These are phyloP conservation scores for Neofusicoccum cordaticola DNA, from an alignment of 2,329 filamentous ascomycete species.

Conservation along the genomic window DNA sequence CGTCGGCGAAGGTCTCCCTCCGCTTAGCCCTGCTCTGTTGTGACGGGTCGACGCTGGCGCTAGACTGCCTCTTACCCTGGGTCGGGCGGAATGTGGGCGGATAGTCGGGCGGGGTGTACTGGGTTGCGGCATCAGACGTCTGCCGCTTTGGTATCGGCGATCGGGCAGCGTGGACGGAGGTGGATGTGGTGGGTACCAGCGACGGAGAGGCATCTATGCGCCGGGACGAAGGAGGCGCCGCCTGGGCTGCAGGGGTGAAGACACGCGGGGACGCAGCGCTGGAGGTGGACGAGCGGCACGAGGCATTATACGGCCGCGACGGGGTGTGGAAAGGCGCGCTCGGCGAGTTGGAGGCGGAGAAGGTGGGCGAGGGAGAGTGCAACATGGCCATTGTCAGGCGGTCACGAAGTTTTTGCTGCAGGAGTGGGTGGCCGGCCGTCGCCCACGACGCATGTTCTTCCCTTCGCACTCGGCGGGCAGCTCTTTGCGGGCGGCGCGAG, in stretches of 20 bases:
- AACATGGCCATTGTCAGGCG: conserved; percentile 16
- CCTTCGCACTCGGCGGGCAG: conserved; percentile 4
- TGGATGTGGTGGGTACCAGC: conserved; percentile 23
- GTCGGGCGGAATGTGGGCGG: conserved; percentile 38
- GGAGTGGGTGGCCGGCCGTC: conserved; percentile 11
- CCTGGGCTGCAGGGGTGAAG: conserved; percentile 26
- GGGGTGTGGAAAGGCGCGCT: conserved; percentile 33
- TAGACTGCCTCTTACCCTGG: conserved; percentile 13
- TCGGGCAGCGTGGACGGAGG: conserved; percentile 19
- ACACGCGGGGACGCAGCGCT: conserved; percentile 34
- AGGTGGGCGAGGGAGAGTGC: conserved; percentile 37
- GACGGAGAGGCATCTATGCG: conserved; percentile 28
- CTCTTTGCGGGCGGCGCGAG: not conserved
- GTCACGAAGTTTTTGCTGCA: conserved; percentile 13
- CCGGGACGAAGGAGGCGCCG: conserved; percentile 23
- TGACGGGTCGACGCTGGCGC: conserved; percentile 8
- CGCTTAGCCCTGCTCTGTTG: conserved; percentile 24
- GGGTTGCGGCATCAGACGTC: conserved; percentile 52
- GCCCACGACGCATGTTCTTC: conserved; percentile 16
- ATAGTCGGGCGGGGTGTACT: conserved; percentile 52
- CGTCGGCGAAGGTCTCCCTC: conserved; percentile 31
- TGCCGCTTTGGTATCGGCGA: conserved; percentile 25
- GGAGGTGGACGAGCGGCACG: conserved; percentile 30
- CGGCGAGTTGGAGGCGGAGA: conserved; percentile 37
- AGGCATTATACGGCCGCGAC: conserved; percentile 33